Evolutionary conservation across 352 stramenopile species (phyloP), one percentile per base, ranked within the genome.

Genomic region (Pelagophyceae sp.): DNA sequence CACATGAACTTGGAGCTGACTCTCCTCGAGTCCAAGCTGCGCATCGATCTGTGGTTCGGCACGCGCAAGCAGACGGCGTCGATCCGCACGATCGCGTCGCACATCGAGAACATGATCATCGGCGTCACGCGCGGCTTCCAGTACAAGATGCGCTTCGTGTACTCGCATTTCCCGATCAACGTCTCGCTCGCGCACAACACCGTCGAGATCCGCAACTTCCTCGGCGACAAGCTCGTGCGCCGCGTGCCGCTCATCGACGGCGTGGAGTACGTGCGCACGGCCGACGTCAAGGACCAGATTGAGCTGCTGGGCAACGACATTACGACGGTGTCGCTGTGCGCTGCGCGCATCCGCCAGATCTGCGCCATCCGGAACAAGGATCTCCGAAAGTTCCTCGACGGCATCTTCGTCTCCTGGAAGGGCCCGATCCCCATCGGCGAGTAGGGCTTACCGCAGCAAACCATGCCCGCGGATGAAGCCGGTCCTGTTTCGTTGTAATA

Each of bases 141-240:
- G 31, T 99, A 99, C 94, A 99, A 99, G 92, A 98, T 99, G 96
- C 93, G 96, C 80, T 98, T 99, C 85, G 96, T 98, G 82, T 99
- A 99, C 88, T 94, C 93, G 76, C 96, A 99, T 88, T 99, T 99
- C 86, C 96, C 96, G 83, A 99, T 99, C 93, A 99, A 99, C 87
- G 95, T 99, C 38, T 94, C 91, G 75, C 90, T 98, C 79, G 86
- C 81, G 72, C 85, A 84, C n/a, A 80, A 85, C 38, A 86, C 78
- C 75, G 91, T 99, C 77, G 96, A 99, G 87, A 98, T 99, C 86
- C 92, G 96, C 77, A 99, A 99, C 92, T 99, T 99, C 87, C 88
- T 99, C 74, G 96, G 96, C 88, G 95, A 99, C 87, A 98, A 98
- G 89, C 93, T 95, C 77, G 95, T 99, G 75, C 95, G 95, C 83